These are phyloP conservation scores for Posidonia oceanica DNA, from an alignment of 116 monocot species.

Conservation along the genomic window DNA sequence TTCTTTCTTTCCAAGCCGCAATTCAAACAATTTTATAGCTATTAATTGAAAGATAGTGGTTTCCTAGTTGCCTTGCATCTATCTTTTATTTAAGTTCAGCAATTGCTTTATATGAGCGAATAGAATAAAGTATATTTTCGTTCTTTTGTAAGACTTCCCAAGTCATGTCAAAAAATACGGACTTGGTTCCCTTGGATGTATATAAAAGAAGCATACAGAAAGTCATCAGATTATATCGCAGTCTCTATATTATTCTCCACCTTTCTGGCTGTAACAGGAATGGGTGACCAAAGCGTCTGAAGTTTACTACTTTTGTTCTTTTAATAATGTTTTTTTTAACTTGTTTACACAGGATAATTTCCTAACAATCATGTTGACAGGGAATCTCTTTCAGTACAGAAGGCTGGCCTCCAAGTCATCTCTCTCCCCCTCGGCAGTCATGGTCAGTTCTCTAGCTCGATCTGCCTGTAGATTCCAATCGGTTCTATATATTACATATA, in stretches of 20 bases:
- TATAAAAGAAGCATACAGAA: no score
- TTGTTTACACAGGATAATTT: neutral
- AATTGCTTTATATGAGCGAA: neutral
- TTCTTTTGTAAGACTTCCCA: neutral
- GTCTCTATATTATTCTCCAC: neutral
- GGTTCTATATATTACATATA: constrained; percentile 23
- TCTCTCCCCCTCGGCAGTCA: neutral
- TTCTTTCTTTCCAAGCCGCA: constrained; percentile 3
- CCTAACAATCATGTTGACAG: neutral
- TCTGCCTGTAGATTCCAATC: constrained; percentile 40
- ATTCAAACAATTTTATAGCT: neutral
- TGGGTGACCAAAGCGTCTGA: no score
- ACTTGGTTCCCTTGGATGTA: no score
- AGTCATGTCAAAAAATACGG: neutral
- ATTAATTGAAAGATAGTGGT: constrained; percentile 1
- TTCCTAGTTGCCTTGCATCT: neutral
- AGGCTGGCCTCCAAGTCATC: neutral
- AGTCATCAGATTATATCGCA: no score
- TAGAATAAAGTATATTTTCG: neutral
- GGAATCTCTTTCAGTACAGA: neutral
- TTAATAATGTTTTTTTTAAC: neutral
- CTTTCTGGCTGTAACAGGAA: neutral
- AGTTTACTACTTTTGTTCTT: neutral
- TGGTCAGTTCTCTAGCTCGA: constrained; percentile 27
- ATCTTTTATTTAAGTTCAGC: neutral